Base-by-base conservation (phyloP, 257 asterid genomes). In the Nicotiana paniculata region DNA sequence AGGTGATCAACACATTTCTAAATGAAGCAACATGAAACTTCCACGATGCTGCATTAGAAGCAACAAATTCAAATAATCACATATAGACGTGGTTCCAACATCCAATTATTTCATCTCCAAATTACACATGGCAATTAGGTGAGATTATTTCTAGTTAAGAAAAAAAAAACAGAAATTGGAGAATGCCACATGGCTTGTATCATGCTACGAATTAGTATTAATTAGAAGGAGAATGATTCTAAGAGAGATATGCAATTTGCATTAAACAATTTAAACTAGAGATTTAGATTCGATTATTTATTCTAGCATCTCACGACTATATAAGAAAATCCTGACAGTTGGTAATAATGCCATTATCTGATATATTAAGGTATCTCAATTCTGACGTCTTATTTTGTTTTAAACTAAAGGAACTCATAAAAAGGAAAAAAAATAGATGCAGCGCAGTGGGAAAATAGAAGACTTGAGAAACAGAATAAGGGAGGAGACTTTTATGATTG, bases 11-110 rank as follows among this genome's bases (percentile, higher is more conserved):
- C 26, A 74, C 62, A 74, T 48, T 48, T 26, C 26, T 26, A 74
- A 48, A 24, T 48, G 58, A 55, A 81, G 77, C 46, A 64, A 16
- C 57, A 48, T 21, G n/a, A 69, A 82, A 68, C 16, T 65, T 32
- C 16, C 70, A 33, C n/a, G 48, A 66, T 85, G 85, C 77, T 51
- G 79, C 82, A 35, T 70, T 61, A 48, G 10, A 77, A 69, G 51
- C 82, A 79, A 70, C 81, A 85, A 69, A 8, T 8, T 35, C 28
- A 6, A 11, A 72, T 21, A 13, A 62, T 61, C 43, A 80, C 62
- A 63, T 66, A 26, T 6, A 57, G 77, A 75, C 89, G 89, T 87
- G 89, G 86, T 84, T 66, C 67, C 88, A 66, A 84, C 79, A 48
- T 74, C 62, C 79, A 74, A 74, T 48, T 26, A 72, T 11, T 24